Percentiles rank a stretch among this genome's conserved stretches.
phyloP scores from a whole-genome alignment of 768 basidiomycete genomes.

The Hydnomerulius pinastri region DNA sequence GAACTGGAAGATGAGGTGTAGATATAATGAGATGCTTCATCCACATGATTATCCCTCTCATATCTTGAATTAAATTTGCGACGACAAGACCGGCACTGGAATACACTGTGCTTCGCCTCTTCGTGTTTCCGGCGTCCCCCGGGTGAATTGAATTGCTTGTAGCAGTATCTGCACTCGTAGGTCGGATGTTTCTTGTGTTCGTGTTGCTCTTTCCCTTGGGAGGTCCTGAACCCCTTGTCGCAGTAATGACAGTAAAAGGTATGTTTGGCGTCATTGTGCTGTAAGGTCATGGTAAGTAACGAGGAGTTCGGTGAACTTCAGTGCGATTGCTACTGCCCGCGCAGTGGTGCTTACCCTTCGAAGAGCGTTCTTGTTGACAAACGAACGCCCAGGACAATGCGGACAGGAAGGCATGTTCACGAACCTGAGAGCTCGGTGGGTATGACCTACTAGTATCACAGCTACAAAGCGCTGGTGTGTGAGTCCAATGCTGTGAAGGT shows the following conservation, averaged over 20 bases:
- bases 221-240: conserved; percentile 7
- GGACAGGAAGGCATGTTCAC: conserved; percentile 20
- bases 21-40: no score
- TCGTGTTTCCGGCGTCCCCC: no score
- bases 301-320: no score
- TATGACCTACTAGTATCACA: background rate
- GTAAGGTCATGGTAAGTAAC: background rate
- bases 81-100: no score
- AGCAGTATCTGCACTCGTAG: conserved; percentile 12
- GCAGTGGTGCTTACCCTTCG: conserved; percentile 16
- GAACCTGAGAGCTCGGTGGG: background rate
- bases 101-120: no score
- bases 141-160: no score
- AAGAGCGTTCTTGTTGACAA: conserved; percentile 11
- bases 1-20: no score
- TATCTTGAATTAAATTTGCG: conserved; percentile 9
- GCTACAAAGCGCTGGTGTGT: no score
- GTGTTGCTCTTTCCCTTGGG: conserved; percentile 9
- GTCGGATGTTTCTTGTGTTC: conserved; percentile 9
- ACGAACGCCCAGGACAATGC: conserved; percentile 19
- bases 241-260: conserved; percentile 19
- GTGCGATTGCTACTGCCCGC: no score
- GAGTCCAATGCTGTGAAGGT: no score
- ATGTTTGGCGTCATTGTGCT: conserved; percentile 14
- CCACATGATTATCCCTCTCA: no score